Conservation (phyloP, 2,329 filamentous ascomycete genomes). For the Sporothrix sp. region DNA sequence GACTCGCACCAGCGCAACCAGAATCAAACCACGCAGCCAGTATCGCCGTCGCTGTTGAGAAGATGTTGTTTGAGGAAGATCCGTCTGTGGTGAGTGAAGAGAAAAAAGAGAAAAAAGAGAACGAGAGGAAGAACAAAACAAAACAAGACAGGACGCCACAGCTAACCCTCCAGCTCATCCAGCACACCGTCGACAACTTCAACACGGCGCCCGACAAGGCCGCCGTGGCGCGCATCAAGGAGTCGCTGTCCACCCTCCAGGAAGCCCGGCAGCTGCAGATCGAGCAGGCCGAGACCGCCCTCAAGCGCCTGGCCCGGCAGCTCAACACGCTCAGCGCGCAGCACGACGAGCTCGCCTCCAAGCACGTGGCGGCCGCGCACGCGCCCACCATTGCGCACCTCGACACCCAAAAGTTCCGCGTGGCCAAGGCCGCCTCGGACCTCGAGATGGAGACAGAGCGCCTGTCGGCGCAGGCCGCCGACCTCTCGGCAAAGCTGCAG, state of each 20-base stretch:
- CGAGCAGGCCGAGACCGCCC: conserved; percentile 54
- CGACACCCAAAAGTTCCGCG: conserved; percentile 88
- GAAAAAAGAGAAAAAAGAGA: not conserved
- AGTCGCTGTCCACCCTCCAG: conserved; percentile 73
- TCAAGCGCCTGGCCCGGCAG: conserved; percentile 65
- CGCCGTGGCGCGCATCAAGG: conserved; percentile 72
- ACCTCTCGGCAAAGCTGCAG: conserved; percentile 63
- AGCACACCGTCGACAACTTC: conserved; percentile 89
- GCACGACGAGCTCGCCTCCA: conserved; percentile 62
- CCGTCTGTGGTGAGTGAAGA: conserved; percentile 60
- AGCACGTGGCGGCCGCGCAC: conserved; percentile 71
- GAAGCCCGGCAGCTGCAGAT: conserved; percentile 73
- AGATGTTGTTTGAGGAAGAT: conserved; percentile 95
- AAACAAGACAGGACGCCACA: too few relatives aligned
- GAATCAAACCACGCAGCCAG: too few relatives aligned
- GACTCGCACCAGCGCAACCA: too few relatives aligned
- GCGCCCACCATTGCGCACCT: conserved; percentile 75
- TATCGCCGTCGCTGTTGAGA: too few relatives aligned
- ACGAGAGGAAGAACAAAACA: not conserved
- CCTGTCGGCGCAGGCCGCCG: conserved; percentile 66
- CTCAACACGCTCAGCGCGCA: conserved; percentile 66
- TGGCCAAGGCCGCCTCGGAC: conserved; percentile 83
- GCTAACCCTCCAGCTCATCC: conserved; percentile 70
- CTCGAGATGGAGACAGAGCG: conserved; percentile 91
- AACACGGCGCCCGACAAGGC: conserved; percentile 83